phyloP scores from a whole-genome alignment of 1,284 basidiomycete genomes.

The Volvariella volvacea region DNA sequence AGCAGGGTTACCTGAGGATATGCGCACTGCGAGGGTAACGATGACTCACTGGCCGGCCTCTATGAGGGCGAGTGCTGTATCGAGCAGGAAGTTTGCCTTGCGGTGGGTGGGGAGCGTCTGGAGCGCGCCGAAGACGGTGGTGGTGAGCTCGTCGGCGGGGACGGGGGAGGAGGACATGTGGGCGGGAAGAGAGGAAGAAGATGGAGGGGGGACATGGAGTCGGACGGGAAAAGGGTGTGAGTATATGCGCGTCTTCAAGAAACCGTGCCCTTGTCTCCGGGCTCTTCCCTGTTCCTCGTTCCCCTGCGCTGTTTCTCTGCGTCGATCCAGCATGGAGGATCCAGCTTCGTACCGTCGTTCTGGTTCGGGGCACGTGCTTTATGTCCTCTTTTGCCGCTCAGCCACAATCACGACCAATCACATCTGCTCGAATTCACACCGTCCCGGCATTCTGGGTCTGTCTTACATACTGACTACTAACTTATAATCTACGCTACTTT shows the following conservation, averaged over 20 bases:
- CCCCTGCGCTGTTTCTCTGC: too few species aligned
- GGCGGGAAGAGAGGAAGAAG: constrained; percentile 3
- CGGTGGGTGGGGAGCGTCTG: constrained; percentile 37
- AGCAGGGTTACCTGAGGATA: background rate
- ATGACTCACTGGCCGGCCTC: constrained; percentile 39
- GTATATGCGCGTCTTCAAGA: too few species aligned
- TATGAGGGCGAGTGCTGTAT: constrained; percentile 49
- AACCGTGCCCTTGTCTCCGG: too few species aligned
- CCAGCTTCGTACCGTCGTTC: too few species aligned
- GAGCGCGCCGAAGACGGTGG: constrained; percentile 48
- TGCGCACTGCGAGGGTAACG: constrained; percentile 4
- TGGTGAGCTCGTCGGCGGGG: constrained; percentile 47
- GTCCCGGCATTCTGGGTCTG: too few species aligned
- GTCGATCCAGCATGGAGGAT: too few species aligned
- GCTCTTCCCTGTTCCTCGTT: too few species aligned
- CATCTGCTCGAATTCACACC: too few species aligned
- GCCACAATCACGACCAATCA: too few species aligned
- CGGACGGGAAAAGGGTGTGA: constrained; percentile 4
- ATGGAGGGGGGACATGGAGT: constrained; percentile 8
- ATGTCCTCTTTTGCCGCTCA: too few species aligned
- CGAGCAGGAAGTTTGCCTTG: constrained; percentile 56
- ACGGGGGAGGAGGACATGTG: constrained; percentile 14
- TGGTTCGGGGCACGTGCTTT: too few species aligned
- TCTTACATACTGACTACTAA: too few species aligned
- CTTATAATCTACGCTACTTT: constrained; percentile 19